These are phyloP conservation scores for Simplicillium sp. DNA, from an alignment of 2,329 filamentous ascomycete genomes.

Conservation along the genomic window DNA sequence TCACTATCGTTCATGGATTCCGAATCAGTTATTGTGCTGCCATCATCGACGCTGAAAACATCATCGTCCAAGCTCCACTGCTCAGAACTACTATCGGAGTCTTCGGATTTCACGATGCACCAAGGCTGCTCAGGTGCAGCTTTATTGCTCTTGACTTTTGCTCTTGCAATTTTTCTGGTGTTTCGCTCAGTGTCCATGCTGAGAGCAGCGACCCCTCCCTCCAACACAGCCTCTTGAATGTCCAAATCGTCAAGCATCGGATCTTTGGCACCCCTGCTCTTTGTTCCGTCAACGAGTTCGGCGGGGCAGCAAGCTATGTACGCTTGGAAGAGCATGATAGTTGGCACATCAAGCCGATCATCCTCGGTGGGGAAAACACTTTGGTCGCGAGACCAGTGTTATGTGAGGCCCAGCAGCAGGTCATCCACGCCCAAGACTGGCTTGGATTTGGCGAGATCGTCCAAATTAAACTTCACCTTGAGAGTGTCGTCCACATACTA, in stretches of 20 bases:
- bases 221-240: constrained; percentile 6
- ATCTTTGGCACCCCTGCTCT: constrained; percentile 12
- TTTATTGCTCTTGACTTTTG: no score
- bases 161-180: no score
- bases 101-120: neutral
- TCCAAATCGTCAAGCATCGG: constrained; percentile 10
- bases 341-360: constrained; percentile 12
- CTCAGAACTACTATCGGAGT: neutral
- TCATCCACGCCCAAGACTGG: constrained; percentile 8
- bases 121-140: no score
- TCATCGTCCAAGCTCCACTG: neutral
- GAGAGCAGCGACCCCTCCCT: no score
- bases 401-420: constrained; percentile 9
- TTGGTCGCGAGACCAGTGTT: constrained; percentile 12
- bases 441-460: constrained; percentile 8
- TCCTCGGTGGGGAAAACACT: constrained; percentile 15
- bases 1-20: constrained; percentile 2
- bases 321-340: constrained; percentile 14
- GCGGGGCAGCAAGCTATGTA: constrained; percentile 12
- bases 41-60: neutral
- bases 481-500: constrained; percentile 2
- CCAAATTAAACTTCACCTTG: constrained; percentile 10
- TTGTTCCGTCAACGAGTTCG: constrained; percentile 15
- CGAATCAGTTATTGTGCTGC: no score
- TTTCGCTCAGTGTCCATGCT: no score